Evolutionary conservation across 805 yeast genomes (phyloP).

Genomic region (Barnettozyma wickerhamii): DNA sequence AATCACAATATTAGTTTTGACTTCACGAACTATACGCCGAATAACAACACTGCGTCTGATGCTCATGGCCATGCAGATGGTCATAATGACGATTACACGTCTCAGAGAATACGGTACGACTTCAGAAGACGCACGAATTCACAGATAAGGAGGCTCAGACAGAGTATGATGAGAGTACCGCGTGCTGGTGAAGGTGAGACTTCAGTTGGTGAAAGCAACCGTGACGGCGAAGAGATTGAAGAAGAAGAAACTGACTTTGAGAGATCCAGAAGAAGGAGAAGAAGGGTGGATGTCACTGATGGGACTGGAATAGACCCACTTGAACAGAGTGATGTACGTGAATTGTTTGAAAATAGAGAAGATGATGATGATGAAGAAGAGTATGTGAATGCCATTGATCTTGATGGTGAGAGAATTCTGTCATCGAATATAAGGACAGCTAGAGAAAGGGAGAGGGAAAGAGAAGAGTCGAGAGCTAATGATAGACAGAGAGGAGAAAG

Average conservation of each 20-base stretch:
- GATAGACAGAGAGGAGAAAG: neutral
- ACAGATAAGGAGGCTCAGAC: conserved; percentile 1
- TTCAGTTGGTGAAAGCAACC: neutral
- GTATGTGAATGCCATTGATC: conserved; percentile 2
- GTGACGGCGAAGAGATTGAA: neutral
- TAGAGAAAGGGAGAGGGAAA: too few relatives aligned
- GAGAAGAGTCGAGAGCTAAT: too few relatives aligned
- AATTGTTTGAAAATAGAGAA: neutral
- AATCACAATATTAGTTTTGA: conserved; percentile 3
- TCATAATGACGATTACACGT: neutral
- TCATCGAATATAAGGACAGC: neutral
- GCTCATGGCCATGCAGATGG: neutral
- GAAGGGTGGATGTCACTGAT: neutral
- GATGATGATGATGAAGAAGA: neutral
- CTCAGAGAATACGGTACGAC: conserved; percentile 2
- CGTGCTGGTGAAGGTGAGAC: neutral
- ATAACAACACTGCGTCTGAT: neutral
- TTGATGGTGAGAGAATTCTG: conserved; percentile 3
- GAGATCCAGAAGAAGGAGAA: neutral
- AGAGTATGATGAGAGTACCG: conserved; percentile 1
- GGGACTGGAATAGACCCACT: neutral
- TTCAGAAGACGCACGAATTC: neutral
- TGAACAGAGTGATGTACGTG: neutral
- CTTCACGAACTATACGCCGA: neutral
- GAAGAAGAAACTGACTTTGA: neutral